Base-by-base conservation (phyloP, 441 rosid genomes). In the Erodium moschatum region DNA sequence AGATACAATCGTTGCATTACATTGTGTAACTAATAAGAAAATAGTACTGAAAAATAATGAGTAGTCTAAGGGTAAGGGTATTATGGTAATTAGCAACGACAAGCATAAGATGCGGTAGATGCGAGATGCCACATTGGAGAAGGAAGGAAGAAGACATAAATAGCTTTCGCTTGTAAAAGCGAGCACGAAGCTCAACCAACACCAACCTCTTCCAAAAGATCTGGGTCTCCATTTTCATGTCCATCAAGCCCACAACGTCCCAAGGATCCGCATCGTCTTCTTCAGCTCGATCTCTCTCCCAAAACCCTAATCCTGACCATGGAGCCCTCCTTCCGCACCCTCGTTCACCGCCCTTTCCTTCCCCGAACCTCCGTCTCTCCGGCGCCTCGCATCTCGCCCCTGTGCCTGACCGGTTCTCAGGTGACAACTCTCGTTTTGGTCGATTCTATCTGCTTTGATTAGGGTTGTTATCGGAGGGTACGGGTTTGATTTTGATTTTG, bases 161-260 rank as follows among this genome's bases (percentile, higher is more conserved):
- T 50, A 50, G 16, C n/a, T 0, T 13, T 6, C 15, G 73, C 67
- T 67, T 66, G 27, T 24, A 24, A 24, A 77, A 76, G 78, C 66
- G 73, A 71, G 68, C 79, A 79, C 80, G 78, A 78, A 74, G 38
- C 38, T 73, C 54, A 69, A 69, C 16, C 19, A 16, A 50, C 19
- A 35, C 13, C 24, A 6, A 33, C 38, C 38, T 33, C 38, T 33
- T 33, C 38, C 38, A 33, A 69, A 75, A 74, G 38, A 33, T 33
- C 38, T 33, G 38, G 38, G 38, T 33, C 38, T 33, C 38, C 38
- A 73, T 35, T 88, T 94, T 94, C 94, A 94, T 91, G 99, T 91
- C 97, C 99, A 89, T 88, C 96, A 86, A 82, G 92, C 94, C 96
- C 81, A 61, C 90, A 72, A 79, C 84, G 67, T 60, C 81, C 16